Base-by-base conservation (phyloP, 129 eudicot genomes). In the Gnaphalium uliginosum region DNA sequence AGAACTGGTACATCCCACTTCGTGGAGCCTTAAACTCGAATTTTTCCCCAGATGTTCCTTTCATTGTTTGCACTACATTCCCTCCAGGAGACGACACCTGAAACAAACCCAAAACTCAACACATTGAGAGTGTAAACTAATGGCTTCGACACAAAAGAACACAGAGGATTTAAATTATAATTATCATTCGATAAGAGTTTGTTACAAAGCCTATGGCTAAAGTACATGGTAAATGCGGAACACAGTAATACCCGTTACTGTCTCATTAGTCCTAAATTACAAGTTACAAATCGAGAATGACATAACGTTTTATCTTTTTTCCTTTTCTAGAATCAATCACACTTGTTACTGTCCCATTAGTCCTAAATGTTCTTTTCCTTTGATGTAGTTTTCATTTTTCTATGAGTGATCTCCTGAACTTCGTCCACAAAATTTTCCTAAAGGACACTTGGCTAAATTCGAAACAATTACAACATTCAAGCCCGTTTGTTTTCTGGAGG, bases 21-120 rank as follows among this genome's bases (percentile, higher is more conserved):
- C 84, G 81, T 8, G 98, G 98, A 69, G 96, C 99, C 82, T 94
- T 94, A 33, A 94, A 87, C 77, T 94, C 94, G 71, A 94, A 94
- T 33, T 94, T 94, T 76, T 94, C 96, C 9, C 97, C 99, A 27
- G 99, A 83, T 60, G 97, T 84, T 66, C 97, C 99, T 71, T 87
- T 91, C 78, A 90, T 21, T 32, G 87, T 80, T 73, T 91, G 91
- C 24, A 94, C 93, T 1, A 76, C 82, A 83, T 82, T 84, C 37
- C 97, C 97, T 43, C 79, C 86, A 0, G 97, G 97, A 71, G 93
- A 78, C 8, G 93, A 83, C 83, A 87, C 98, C 98, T 93, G 82
- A 76, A 85, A 69, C 29, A 72, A 81, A 61, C 54, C 71, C 41
- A 83, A 51, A 63, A 17, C 17, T 58, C 54, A 59, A 70, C 59